A percentile compares a stretch with the other conserved stretches of the same genome.
Conservation (phyloP, 345 rosid genomes). For the Eucalyptus camaldulensis region DNA sequence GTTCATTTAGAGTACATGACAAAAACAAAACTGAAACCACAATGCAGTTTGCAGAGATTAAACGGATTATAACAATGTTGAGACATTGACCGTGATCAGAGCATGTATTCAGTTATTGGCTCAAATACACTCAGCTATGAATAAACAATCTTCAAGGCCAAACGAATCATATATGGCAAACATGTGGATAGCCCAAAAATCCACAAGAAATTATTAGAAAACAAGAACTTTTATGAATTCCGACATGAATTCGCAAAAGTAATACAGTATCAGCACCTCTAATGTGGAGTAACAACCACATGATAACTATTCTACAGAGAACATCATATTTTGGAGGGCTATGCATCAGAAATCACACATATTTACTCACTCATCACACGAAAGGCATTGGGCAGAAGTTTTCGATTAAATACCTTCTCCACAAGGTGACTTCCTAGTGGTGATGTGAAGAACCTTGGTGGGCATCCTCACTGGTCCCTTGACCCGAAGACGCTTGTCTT, state of each 20-base stretch:
- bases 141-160: background rate
- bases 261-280: background rate
- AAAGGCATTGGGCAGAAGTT: background rate
- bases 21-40: background rate
- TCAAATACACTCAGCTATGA: background rate
- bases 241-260: background rate
- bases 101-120: background rate
- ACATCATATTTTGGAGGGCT: background rate
- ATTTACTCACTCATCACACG: background rate
- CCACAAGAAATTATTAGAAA: background rate
- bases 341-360: background rate
- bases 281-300: background rate
- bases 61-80: background rate
- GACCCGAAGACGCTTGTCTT: conserved; percentile 1
- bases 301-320: background rate
- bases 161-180: background rate
- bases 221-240: background rate
- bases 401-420: background rate
- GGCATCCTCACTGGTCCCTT: conserved; percentile 15
- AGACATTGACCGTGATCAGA: background rate
- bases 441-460: conserved; percentile 8
- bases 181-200: background rate
- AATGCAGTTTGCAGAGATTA: background rate
- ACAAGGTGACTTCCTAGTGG: conserved; percentile 13
- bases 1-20: background rate